Percentiles rank a stretch among this genome's conserved stretches.
phyloP scores from a whole-genome alignment of 192 early-diverging fungal genomes.

The Rhizophagus sp. region DNA sequence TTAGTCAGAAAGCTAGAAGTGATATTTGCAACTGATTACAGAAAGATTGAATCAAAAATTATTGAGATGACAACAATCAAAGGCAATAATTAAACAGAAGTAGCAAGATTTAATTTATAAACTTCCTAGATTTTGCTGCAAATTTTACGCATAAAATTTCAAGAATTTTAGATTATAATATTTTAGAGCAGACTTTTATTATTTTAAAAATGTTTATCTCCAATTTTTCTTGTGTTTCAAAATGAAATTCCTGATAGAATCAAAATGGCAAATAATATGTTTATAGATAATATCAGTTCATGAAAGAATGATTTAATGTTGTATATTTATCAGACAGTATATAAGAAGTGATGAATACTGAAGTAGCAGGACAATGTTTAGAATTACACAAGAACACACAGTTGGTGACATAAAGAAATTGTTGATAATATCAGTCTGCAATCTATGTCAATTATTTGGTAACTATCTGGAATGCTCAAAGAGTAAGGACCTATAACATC shows the following conservation, averaged over 20 bases:
- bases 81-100: background rate
- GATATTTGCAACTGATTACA: no score
- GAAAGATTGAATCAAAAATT: no score
- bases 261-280: background rate
- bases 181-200: background rate
- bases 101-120: background rate
- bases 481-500: slow-evolving; percentile 4
- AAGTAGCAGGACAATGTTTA: slow-evolving; percentile 10
- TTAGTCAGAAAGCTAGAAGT: no score
- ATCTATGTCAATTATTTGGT: background rate
- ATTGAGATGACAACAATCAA: no score
- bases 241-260: slow-evolving; percentile 8
- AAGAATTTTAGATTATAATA: background rate
- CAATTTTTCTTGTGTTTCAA: background rate
- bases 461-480: background rate
- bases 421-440: slow-evolving; percentile 4
- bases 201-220: background rate
- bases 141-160: background rate
- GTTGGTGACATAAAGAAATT: slow-evolving; percentile 18
- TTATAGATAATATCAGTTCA: background rate
- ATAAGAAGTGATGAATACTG: background rate
- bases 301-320: background rate
- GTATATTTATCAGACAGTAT: background rate
- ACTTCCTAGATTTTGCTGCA: background rate
- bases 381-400: background rate